Evolutionary conservation across 164 flowering plant genomes (phyloP).

Genomic region (Liquidambar formosana): DNA sequence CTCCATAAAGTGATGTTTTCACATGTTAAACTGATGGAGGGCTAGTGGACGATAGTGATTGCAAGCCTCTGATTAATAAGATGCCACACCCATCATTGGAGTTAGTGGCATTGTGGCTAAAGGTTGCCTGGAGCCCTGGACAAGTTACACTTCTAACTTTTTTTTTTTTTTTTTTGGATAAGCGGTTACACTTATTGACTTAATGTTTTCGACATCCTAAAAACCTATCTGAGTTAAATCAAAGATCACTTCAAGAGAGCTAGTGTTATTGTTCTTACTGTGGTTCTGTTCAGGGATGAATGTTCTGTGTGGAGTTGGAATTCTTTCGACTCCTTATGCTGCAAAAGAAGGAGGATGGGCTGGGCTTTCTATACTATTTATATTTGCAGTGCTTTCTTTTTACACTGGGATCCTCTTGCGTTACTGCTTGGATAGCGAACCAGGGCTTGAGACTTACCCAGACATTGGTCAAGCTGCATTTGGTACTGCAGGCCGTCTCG

Average conservation of each 20-base stretch:
- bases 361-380: constrained; percentile 61
- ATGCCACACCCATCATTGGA: too few relatives aligned
- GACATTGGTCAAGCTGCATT: constrained; percentile 99
- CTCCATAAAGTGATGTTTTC: not conserved
- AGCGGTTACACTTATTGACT: too few relatives aligned
- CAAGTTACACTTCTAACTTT: not conserved
- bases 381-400: constrained; percentile 71
- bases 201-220: too few relatives aligned
- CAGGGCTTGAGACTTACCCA: constrained; percentile 94
- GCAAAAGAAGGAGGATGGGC: constrained; percentile 91
- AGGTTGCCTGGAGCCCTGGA: not conserved
- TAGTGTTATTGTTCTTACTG: not conserved
- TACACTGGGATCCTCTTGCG: constrained; percentile 93
- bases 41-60: too few relatives aligned
- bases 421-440: constrained; percentile 83
- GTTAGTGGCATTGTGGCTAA: not conserved
- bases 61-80: too few relatives aligned
- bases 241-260: not conserved
- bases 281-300: constrained; percentile 63
- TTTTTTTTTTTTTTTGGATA: too few relatives aligned
- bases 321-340: constrained; percentile 91
- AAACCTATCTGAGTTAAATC: not conserved
- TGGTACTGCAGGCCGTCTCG: constrained; percentile 72
- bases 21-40: not conserved
- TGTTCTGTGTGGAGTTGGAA: constrained; percentile 96